phyloP scores from a whole-genome alignment of 208 protist species.

The Lotmaria passim region DNA sequence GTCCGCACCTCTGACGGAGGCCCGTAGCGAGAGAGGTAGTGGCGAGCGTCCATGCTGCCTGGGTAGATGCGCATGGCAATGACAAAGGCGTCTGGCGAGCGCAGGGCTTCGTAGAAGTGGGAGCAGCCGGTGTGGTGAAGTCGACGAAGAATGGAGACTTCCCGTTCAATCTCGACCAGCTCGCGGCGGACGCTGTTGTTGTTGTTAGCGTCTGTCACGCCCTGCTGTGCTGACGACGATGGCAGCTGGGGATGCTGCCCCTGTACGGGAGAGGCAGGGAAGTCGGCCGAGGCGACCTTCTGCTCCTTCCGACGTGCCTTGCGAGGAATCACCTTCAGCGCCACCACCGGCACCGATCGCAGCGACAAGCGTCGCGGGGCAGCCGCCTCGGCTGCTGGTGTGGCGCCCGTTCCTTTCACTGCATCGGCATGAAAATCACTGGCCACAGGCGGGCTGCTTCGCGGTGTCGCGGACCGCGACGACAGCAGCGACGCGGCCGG shows the following conservation, averaged over 20 bases:
- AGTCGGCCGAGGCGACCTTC: neutral
- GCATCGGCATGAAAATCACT: neutral
- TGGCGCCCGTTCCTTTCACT: neutral
- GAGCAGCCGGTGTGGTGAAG: slow-evolving; percentile 78
- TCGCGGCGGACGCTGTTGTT: slow-evolving; percentile 38
- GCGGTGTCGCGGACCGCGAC: neutral
- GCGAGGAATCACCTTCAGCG: slow-evolving; percentile 69
- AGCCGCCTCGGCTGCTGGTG: neutral
- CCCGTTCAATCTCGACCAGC: slow-evolving; percentile 72
- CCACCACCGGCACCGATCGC: slow-evolving; percentile 38
- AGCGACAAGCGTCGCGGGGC: neutral
- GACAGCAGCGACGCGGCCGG: neutral
- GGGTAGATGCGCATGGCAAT: slow-evolving; percentile 82
- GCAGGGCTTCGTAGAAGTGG: slow-evolving; percentile 72
- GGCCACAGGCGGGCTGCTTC: neutral
- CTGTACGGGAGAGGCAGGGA: neutral
- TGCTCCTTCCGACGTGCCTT: slow-evolving; percentile 34
- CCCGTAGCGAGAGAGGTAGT: slow-evolving; percentile 68
- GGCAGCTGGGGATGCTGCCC: neutral
- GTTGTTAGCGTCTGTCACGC: slow-evolving; percentile 3
- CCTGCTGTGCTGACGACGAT: neutral
- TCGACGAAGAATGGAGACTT: slow-evolving; percentile 71
- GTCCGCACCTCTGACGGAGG: slow-evolving; percentile 60
- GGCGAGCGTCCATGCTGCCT: slow-evolving; percentile 64
- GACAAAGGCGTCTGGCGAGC: slow-evolving; percentile 75